Conservation (phyloP, 352 stramenopile species). For the Peronospora farinosa region DNA sequence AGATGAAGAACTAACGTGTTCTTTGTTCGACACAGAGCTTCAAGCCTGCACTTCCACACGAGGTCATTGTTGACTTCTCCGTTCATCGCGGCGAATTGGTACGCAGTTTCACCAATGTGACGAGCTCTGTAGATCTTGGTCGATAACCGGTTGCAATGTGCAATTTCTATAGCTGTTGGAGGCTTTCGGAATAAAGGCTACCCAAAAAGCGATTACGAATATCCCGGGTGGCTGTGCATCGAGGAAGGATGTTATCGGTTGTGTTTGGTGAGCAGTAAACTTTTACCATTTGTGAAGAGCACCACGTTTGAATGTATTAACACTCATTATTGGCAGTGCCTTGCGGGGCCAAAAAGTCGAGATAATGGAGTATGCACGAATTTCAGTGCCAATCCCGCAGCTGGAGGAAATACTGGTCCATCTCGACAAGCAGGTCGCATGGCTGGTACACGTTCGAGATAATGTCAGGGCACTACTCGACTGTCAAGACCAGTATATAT, state of each 20-base stretch:
- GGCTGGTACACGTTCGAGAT: conserved; percentile 62
- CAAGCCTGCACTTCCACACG: conserved; percentile 56
- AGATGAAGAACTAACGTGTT: neutral
- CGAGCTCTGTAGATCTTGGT: neutral
- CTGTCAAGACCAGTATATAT: conserved; percentile 41
- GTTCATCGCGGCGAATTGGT: conserved; percentile 77
- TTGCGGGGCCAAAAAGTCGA: conserved; percentile 74
- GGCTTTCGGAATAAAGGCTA: conserved; percentile 52
- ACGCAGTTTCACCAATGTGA: neutral
- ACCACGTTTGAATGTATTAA: conserved; percentile 1
- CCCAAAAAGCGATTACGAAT: conserved; percentile 42
- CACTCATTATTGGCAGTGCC: conserved; percentile 26
- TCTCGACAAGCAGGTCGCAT: conserved; percentile 56
- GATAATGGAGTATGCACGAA: conserved; percentile 67
- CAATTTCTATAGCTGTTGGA: conserved; percentile 57
- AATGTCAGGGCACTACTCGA: conserved; percentile 69
- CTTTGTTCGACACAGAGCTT: conserved; percentile 33
- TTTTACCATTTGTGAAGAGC: neutral
- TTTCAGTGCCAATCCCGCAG: conserved; percentile 62
- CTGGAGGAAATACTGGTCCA: conserved; percentile 74
- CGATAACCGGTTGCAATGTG: neutral
- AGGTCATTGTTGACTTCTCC: conserved; percentile 80
- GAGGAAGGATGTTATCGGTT: conserved; percentile 76
- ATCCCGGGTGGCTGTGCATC: conserved; percentile 61
- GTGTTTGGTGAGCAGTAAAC: conserved; percentile 49